Base-by-base conservation (phyloP, 768 basidiomycete species). In the Lepiota venenata region DNA sequence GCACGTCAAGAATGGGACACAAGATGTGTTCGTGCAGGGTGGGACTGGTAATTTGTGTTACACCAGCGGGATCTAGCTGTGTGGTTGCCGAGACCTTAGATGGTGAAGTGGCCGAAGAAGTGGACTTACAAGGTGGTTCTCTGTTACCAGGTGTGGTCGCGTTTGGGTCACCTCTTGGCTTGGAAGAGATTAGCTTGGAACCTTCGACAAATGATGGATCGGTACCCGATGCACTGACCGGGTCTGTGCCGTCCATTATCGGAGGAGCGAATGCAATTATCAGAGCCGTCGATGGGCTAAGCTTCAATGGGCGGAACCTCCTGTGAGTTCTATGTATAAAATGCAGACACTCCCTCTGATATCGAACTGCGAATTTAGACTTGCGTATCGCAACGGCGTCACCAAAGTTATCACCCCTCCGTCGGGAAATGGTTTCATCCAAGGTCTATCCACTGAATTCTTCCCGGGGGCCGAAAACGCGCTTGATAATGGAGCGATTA, bases 301-400 rank as follows among this genome's bases (percentile, higher is more conserved):
- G 76, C 53, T 87, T 81, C 48, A 74, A 69, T 25, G 70, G 82
- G 16, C 68, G 82, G 45, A 75, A 82, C 63, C 69, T 74, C 16
- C 53, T 82, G 82, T 79, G 43, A 58, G 80, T 68, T 47, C 52
- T 38, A 48, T 36, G 11, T 35, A 20, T 29, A 29, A 21, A 22
- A 20, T 16, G 4, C 9, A 12, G 16, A n/a, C 5, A 25, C 25
- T 7, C 18, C 40, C 52, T 10, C 46, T 48, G 15, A 46, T 40
- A 58, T 52, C 2, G 11, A 3, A 42, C 15, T 18, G 25, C 25
- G 40, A 49, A 41, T 52, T 15, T 60, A 92, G 90, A 29, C 63
- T 88, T 38, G 88, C 91, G 0, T 88, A 91, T 62, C 81, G 82
- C 16, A 69, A 76, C 6, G 91, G 92, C 3, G 86, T 94, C 2